Base-by-base conservation (phyloP, 768 basidiomycete species). In the Trametes cingulata region DNA sequence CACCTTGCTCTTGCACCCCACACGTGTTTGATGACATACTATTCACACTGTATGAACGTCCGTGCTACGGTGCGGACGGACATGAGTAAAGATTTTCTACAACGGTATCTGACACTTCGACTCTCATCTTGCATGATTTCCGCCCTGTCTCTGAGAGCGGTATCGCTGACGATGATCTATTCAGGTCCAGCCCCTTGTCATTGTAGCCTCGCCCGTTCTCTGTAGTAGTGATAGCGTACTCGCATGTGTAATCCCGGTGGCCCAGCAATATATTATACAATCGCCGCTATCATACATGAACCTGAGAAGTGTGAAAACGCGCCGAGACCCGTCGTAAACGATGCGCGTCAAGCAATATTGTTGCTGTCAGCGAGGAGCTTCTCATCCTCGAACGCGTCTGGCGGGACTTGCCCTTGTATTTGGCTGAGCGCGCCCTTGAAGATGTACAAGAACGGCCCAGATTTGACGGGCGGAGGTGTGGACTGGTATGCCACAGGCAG, bases 361-460 rank as follows among this genome's bases (percentile, higher is more conserved):
- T 50, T 51, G 29, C n/a, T 45, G 15, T 22, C 53, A n/a, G 50
- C 51, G 24, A 57, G 50, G 36, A 54, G 50, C 20, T 74, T 69
- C 61, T 82, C 81, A 40, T 82, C 79, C 50, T 88, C 86, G 68
- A 95, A 93, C 6, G 94, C 94, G 64, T 92, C 91, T 46, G 80
- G 74, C 10, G 94, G 94, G 33, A 94, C 75, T 68, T 93, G 87
- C 35, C 94, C 94, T 77, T 96, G 94, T 65, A 88, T 76, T 68
- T 90, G 90, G n/a, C 91, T 93, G 58, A 96, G 79, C 17, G 91
- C 88, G 4, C 94, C 94, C 46, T 84, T 78, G 49, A 92, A 65
- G 55, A 95, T 84, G 71, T 95, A 96, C 37, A 95, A 67, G 72
- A 86, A 95, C 1, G 90, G 85, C 2, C 83, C 87, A 2, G 85